Conservation (phyloP, 331 rosid genomes). For the Malus hybrid region DNA sequence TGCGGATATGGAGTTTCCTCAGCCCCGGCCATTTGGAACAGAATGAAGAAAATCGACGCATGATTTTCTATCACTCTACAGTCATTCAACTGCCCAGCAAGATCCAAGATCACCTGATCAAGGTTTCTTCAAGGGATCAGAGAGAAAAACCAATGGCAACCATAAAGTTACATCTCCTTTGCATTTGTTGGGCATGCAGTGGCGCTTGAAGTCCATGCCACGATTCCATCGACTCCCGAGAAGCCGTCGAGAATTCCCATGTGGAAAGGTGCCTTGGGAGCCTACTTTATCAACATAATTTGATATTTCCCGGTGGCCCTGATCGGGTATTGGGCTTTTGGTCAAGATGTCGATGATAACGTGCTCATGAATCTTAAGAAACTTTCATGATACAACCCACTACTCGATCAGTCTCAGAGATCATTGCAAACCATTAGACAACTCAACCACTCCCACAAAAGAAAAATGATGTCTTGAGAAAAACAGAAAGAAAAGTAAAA, state of each 20-base stretch:
- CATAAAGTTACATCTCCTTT: conserved; percentile 34
- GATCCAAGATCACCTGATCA: conserved; percentile 80
- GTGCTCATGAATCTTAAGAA: conserved; percentile 50
- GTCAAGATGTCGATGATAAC: conserved; percentile 71
- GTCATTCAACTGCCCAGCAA: conserved; percentile 66
- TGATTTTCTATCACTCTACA: conserved; percentile 83
- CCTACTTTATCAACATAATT: conserved; percentile 65
- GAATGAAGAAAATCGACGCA: conserved; percentile 84
- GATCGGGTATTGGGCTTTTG: conserved; percentile 81
- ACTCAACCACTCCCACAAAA: no score
- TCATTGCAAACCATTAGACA: no score
- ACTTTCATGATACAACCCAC: conserved; percentile 34
- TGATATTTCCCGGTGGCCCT: conserved; percentile 92
- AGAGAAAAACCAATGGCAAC: no score
- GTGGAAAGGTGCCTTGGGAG: conserved; percentile 84
- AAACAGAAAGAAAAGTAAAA: no score
- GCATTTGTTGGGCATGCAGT: conserved; percentile 92
- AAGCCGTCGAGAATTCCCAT: conserved; percentile 68
- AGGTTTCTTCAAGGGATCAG: conserved; percentile 36
- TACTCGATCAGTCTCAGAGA: no score
- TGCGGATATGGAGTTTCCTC: conserved; percentile 79
- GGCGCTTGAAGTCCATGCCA: conserved; percentile 85
- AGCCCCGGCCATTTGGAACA: conserved; percentile 58
- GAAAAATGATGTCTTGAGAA: no score
- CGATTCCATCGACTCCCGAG: conserved; percentile 82